Percentiles rank a stretch among this genome's conserved stretches.
These are phyloP conservation scores for Chaetomium globosum DNA, from an alignment of 2,329 filamentous ascomycete genomes.

Conservation along the genomic window DNA sequence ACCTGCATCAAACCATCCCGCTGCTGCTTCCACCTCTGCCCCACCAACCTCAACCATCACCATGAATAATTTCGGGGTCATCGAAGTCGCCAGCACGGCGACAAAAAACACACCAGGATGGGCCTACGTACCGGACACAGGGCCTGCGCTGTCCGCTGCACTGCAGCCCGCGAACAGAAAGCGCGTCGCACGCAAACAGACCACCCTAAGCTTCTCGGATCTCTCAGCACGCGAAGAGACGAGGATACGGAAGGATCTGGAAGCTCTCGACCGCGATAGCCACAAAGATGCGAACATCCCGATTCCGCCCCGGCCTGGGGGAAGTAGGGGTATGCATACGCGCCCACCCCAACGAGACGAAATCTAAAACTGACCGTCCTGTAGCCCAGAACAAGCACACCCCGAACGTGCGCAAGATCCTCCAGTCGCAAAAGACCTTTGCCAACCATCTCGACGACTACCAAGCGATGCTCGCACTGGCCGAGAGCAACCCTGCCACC, in stretches of 20 bases:
- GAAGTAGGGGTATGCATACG: constrained; percentile 45
- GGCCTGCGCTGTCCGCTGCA: constrained; percentile 57
- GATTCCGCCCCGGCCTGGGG: constrained; percentile 60
- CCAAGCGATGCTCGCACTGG: constrained; percentile 61
- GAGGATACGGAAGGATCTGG: constrained; percentile 78
- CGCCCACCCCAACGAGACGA: background rate
- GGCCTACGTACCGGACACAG: constrained; percentile 84
- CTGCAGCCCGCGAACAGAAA: constrained; percentile 65
- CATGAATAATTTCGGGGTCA: constrained; percentile 74
- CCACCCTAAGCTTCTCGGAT: constrained; percentile 60
- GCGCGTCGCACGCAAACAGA: constrained; percentile 65
- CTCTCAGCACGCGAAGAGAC: constrained; percentile 80
- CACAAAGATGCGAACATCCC: constrained; percentile 72
- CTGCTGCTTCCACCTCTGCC: constrained; percentile 11
- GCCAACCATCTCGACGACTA: constrained; percentile 81
- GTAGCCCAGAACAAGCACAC: constrained; percentile 61
- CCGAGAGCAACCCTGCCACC: constrained; percentile 45
- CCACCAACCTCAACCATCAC: constrained; percentile 26
- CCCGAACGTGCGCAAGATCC: constrained; percentile 71
- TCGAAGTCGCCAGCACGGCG: constrained; percentile 74
- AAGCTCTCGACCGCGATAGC: constrained; percentile 80
- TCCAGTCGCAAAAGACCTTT: constrained; percentile 81
- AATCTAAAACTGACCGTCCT: background rate
- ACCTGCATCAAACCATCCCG: background rate
- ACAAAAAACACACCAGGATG: constrained; percentile 78